Base-by-base conservation (phyloP, 2,329 filamentous ascomycete species). In the Dichotomopilus funicola region DNA sequence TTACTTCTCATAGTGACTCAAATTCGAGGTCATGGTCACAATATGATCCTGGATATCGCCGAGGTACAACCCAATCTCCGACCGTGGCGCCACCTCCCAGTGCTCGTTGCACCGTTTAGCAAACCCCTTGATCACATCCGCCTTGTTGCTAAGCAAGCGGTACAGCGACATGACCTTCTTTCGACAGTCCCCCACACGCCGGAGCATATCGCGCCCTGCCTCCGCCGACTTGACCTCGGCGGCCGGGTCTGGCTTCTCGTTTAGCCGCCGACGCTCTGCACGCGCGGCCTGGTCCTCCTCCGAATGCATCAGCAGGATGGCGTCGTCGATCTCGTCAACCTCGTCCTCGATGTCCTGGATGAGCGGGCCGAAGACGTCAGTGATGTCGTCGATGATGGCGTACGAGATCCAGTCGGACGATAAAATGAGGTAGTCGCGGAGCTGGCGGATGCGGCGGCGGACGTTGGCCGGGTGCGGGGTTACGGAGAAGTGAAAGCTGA, bases 1-100 rank as follows among this genome's bases (percentile, higher is more conserved):
- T 66, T 77, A 94, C 89, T 91, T 95, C 73, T 99, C 94, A 67
- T 97, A 97, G 69, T 99, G 94, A 62, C 86, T 88, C 67, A 99
- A 73, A 68, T 97, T 99, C 51, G 88, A 89, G 40, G 92, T 97
- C 94, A 99, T 99, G 60, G 94, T 99, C 64, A 99, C 86, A 64
- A 99, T 97, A 70, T 99, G 94, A 75, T 99, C 94, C 71, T 99
- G 94, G 61, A 99, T 99, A 74, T 99, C 94, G 59, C 94, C 94
- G 56, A 99, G 76, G 72, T 97, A 99, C 52, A 99, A 74, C n/a
- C 94, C 94, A 68, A 99, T 97, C 69, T 99, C 94, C 37, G 88
- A 94, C 59, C 91, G 82, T 9, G 94, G 94, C 5, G 94, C 92
- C 57, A 99, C 89, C 64, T 96, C 89, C 91, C 91, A 99, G 62